A percentile compares a stretch with the other conserved stretches of the same genome.
Evolutionary conservation across 371 early-diverging fungal genomes (phyloP).

Genomic region (Syncephalastrum contaminatum): DNA sequence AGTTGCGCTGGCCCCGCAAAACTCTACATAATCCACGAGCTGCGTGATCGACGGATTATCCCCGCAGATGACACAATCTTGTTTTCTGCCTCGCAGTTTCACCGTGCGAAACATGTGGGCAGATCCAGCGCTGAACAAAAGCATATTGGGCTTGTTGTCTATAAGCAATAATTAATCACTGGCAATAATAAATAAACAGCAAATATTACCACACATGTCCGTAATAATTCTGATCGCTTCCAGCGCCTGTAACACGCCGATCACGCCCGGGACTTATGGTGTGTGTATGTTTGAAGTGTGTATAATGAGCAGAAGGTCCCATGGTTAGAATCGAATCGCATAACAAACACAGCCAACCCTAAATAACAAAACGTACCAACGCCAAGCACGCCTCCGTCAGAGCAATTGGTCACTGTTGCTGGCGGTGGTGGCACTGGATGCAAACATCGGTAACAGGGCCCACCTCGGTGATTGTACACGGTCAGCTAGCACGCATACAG

Average conservation of each 20-base stretch:
- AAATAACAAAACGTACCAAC: slow-evolving; percentile 51
- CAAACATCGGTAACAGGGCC: slow-evolving; percentile 98
- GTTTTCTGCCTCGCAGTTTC: slow-evolving; percentile 67
- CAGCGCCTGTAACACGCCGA: slow-evolving; percentile 95
- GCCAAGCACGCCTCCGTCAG: slow-evolving; percentile 98
- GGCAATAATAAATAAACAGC: not conserved
- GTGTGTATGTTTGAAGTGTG: too few species aligned
- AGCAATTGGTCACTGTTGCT: slow-evolving; percentile 87
- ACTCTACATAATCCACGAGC: slow-evolving; percentile 86
- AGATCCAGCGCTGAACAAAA: slow-evolving; percentile 75
- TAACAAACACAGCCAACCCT: not conserved
- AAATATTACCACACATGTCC: slow-evolving; percentile 28
- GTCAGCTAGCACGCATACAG: slow-evolving; percentile 56
- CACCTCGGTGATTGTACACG: slow-evolving; percentile 79
- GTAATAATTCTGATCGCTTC: slow-evolving; percentile 90
- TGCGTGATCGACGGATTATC: slow-evolving; percentile 75
- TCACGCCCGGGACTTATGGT: slow-evolving; percentile 85
- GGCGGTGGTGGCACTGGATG: slow-evolving; percentile 92
- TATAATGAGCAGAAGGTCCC: too few species aligned
- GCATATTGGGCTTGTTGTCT: slow-evolving; percentile 60
- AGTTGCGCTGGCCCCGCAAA: slow-evolving; percentile 79
- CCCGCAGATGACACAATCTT: slow-evolving; percentile 86
- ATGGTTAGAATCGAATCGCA: slow-evolving; percentile 12
- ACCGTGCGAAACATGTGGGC: slow-evolving; percentile 81
- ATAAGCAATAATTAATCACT: slow-evolving; percentile 4